Base-by-base conservation (phyloP, 306 rosid genomes). In the Benincasa hispida region DNA sequence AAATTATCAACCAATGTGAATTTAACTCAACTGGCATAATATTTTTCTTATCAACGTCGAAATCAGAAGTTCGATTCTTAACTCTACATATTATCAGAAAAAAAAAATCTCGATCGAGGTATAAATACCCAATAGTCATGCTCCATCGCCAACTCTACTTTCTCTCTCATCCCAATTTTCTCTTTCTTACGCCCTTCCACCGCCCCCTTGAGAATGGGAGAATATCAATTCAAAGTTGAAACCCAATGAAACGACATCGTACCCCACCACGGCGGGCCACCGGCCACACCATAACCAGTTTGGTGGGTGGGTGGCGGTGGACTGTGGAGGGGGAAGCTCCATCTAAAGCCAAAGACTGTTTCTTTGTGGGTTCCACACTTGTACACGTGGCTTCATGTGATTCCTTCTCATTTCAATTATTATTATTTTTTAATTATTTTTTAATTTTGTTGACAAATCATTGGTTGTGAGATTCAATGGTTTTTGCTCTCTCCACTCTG, bases 291-390 rank as follows among this genome's bases (percentile, higher is more conserved):
- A 19, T 66, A 51, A n/a, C 30, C 72, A 66, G 53, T 39, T 66
- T 11, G 53, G 51, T 66, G 73, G 73, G 73, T 66, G 73, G 73
- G 48, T 63, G 47, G 47, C 72, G 72, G 47, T 63, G 72, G 72
- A 35, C 72, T 63, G 68, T 35, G 48, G 72, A 34, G 25, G 45
- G 48, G 48, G 47, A 63, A 63, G 48, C 73, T 66, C 73, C 51
- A 11, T 37, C 73, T 37, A 11, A 37, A 37, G 2, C 30, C 50
- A 1, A 11, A 19, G 11, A 66, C 30, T 37, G 30, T 22, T 34
- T 69, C 54, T 24, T 0, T 41, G 32, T 12, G 74, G 74, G 74
- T 10, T 39, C 54, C 18, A n/a, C 11, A 10, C 8, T 6, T 5
- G 48, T 19, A 18, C 54, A 67, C 74, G 74, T 67, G 74, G 17